Conservation (phyloP, 2,329 filamentous ascomycete genomes). For the Fusarium kyushuense region DNA sequence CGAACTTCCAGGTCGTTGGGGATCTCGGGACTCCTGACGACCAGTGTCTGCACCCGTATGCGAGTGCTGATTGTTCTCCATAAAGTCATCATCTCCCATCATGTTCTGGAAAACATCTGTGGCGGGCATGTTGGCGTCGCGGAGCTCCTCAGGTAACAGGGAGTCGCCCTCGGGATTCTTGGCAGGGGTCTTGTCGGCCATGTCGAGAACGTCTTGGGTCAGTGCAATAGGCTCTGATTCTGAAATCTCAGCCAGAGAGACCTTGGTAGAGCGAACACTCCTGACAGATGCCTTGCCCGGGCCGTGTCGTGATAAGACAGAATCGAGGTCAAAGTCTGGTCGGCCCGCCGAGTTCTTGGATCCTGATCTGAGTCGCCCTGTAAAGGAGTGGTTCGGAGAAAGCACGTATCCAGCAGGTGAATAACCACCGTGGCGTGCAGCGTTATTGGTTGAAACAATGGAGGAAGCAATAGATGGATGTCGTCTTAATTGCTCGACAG, state of each 20-base stretch:
- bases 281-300: constrained; percentile 66
- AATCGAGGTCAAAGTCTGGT: constrained; percentile 57
- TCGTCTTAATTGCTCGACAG: constrained; percentile 52
- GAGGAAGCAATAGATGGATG: constrained; percentile 66
- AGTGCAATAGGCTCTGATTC: constrained; percentile 67
- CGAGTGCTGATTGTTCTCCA: constrained; percentile 19
- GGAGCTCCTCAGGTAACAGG: constrained; percentile 54
- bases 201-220: constrained; percentile 65
- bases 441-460: constrained; percentile 76
- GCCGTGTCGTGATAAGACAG: constrained; percentile 62
- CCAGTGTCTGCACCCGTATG: constrained; percentile 27
- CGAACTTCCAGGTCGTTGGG: constrained; percentile 57
- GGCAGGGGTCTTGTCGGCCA: constrained; percentile 61
- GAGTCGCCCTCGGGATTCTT: constrained; percentile 56
- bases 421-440: constrained; percentile 76
- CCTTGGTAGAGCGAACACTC: constrained; percentile 63
- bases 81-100: constrained; percentile 47
- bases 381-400: constrained; percentile 74
- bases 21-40: constrained; percentile 36
- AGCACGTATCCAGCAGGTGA: constrained; percentile 76
- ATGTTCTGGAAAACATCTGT: constrained; percentile 53
- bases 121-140: constrained; percentile 49
- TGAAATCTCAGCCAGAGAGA: constrained; percentile 67
- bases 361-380: constrained; percentile 65
- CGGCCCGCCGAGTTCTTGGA: constrained; percentile 62